Conservation (phyloP, 2,329 filamentous ascomycete genomes). For the Pseudogymnoascus sp. region DNA sequence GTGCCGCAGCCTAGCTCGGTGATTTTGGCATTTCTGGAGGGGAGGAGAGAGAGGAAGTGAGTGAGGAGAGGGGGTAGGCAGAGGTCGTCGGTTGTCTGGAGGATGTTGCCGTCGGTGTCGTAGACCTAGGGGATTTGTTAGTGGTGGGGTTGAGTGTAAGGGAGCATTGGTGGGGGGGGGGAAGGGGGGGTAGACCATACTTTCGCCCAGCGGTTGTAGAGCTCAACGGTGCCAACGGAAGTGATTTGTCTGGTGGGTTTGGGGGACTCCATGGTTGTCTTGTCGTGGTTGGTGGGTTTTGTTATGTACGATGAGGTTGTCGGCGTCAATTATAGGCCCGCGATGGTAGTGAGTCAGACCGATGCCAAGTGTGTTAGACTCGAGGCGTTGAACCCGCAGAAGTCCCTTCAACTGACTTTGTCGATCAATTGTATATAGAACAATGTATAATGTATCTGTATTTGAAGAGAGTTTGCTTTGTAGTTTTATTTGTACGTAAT, state of each 20-base stretch:
- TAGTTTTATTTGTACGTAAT: neutral
- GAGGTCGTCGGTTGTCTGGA: slow-evolving; percentile 56
- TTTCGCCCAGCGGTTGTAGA: slow-evolving; percentile 44
- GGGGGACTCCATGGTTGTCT: neutral
- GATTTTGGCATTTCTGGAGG: slow-evolving; percentile 37
- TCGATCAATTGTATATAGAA: neutral
- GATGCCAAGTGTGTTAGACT: neutral
- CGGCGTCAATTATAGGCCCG: neutral
- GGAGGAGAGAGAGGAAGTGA: slow-evolving; percentile 36
- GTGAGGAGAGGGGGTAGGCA: slow-evolving; percentile 49
- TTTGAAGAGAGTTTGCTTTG: neutral
- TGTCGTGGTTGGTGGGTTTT: neutral
- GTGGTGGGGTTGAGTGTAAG: slow-evolving; percentile 1
- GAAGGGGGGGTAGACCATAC: slow-evolving; percentile 16
- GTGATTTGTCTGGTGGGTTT: slow-evolving; percentile 20
- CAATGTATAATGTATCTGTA: neutral
- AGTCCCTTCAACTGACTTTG: neutral
- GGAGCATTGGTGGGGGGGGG: neutral
- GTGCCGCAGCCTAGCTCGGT: slow-evolving; percentile 61
- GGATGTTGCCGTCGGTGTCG: slow-evolving; percentile 60
- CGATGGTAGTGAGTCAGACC: neutral
- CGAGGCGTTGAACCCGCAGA: neutral
- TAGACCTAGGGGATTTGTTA: slow-evolving; percentile 41
- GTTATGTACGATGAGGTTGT: neutral
- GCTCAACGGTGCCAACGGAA: slow-evolving; percentile 36